Evolutionary conservation across 768 basidiomycete species (phyloP).

Genomic region (Psilocybe cubensis): DNA sequence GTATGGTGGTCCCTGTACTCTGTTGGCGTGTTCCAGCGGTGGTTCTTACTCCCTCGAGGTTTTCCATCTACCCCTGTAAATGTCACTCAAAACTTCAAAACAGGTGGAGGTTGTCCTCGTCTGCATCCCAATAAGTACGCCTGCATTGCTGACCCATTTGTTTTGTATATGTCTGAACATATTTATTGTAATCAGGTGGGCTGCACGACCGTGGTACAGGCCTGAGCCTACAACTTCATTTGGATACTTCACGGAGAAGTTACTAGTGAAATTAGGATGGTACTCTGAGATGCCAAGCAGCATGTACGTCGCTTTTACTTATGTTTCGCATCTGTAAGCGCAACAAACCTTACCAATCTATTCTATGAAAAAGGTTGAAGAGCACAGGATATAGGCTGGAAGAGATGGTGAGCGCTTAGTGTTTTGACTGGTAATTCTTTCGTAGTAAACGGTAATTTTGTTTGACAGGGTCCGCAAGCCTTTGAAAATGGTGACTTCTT

Average conservation of each 20-base stretch:
- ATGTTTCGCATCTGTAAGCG: not conserved
- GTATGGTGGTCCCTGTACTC: slow-evolving; percentile 23
- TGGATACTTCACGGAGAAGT: slow-evolving; percentile 28
- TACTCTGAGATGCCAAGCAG: slow-evolving; percentile 43
- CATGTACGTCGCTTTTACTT: slow-evolving; percentile 27
- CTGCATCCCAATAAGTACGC: slow-evolving; percentile 38
- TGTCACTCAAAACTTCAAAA: slow-evolving; percentile 22
- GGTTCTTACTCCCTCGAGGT: slow-evolving; percentile 44
- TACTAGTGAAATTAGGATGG: slow-evolving; percentile 36
- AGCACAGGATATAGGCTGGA: slow-evolving; percentile 46
- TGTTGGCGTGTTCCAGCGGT: slow-evolving; percentile 36
- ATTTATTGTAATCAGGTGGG: slow-evolving; percentile 27
- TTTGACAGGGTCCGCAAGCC: slow-evolving; percentile 37
- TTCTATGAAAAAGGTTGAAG: slow-evolving; percentile 29
- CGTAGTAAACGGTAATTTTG: not conserved
- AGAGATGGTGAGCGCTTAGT: slow-evolving; percentile 37
- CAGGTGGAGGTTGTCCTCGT: slow-evolving; percentile 24
- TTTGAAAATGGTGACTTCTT: slow-evolving; percentile 29
- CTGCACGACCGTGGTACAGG: slow-evolving; percentile 51
- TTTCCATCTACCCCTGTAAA: slow-evolving; percentile 22
- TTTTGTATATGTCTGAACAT: not conserved
- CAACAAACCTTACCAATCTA: not conserved
- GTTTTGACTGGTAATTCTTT: not conserved
- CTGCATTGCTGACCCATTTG: not conserved
- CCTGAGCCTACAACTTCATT: slow-evolving; percentile 33